A percentile compares a stretch with the other conserved stretches of the same genome.
These are phyloP conservation scores for Diaporthe destruens DNA, from an alignment of 2,329 filamentous ascomycete genomes.

Conservation along the genomic window DNA sequence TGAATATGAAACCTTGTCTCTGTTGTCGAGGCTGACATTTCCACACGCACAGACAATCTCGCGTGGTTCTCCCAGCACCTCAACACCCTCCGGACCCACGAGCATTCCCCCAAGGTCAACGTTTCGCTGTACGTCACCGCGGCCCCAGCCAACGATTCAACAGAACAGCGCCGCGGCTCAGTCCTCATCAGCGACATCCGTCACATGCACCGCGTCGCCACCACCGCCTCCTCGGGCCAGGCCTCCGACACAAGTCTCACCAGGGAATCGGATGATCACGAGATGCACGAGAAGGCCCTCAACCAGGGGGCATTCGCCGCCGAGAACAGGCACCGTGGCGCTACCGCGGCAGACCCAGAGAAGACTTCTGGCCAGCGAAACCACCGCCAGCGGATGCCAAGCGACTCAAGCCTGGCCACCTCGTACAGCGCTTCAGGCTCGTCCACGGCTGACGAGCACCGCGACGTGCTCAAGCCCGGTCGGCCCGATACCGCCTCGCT, in stretches of 20 bases:
- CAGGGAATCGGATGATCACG: constrained; percentile 33
- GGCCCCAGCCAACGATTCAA: constrained; percentile 31
- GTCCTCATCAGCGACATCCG: constrained; percentile 35
- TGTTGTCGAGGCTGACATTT: background rate
- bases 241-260: constrained; percentile 39
- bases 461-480: constrained; percentile 52
- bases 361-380: background rate
- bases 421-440: constrained; percentile 25
- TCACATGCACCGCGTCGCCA: background rate
- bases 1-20: background rate
- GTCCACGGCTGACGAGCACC: constrained; percentile 39
- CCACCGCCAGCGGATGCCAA: constrained; percentile 7
- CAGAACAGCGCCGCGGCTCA: constrained; percentile 33
- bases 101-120: constrained; percentile 54
- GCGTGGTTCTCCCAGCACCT: constrained; percentile 57
- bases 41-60: constrained; percentile 48
- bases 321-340: background rate
- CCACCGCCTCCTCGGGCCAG: constrained; percentile 39
- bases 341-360: constrained; percentile 20
- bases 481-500: constrained; percentile 56
- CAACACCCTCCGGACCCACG: constrained; percentile 53
- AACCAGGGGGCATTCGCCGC: background rate
- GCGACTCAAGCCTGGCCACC: constrained; percentile 18
- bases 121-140: constrained; percentile 56
- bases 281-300: constrained; percentile 44